Evolutionary conservation across 2,329 filamentous ascomycete genomes (phyloP), one percentile per base, ranked within the genome.

Genomic region (Fusarium fujikuroi): DNA sequence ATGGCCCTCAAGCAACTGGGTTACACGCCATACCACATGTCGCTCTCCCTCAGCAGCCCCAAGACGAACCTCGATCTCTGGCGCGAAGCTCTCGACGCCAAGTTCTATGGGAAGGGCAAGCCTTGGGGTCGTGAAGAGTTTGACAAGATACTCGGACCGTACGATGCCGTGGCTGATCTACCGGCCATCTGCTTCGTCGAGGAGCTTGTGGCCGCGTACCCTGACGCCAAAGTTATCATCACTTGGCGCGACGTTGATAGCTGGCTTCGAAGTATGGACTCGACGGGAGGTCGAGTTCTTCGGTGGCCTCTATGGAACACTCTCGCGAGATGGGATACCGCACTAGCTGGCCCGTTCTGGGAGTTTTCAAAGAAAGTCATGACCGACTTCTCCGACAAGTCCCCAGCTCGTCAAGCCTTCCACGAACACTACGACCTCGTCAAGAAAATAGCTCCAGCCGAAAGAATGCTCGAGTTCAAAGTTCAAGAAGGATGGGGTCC

Each of bases 261-360:
- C 7, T 75, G 73, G 73, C 49, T 72, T 10, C 60, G 37, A 9
- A 69, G 47, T n/a, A 65, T 75, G 73, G 63, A 74, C 39, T 60
- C 58, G 3, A 73, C 73, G 1, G 63, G 34, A 3, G 73, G 70
- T 11, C 40, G 23, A 1, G 32, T 71, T 9, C 36, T 74, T 7
- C 46, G 66, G 11, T 75, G 73, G 73, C 73, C 73, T 11, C 49
- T 75, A 2, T 75, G 73, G 73, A 62, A 59, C 7, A 75, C 73
- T 3, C 42, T 75, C 1, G 60, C 62, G 2, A 50, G 15, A 37
- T 74, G 60, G 63, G 69, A 75, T 59, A 18, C 30, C 0, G 23
- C 60, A 6, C 28, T 59, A 2, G 60, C 59, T 2, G 70, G 62
- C 8, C 66, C 73, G 1, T 75, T 75, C 9, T 75, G 70, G 70